phyloP scores from a whole-genome alignment of 176 grass and related monocot species.

The Dendrocalamus sinicus region DNA sequence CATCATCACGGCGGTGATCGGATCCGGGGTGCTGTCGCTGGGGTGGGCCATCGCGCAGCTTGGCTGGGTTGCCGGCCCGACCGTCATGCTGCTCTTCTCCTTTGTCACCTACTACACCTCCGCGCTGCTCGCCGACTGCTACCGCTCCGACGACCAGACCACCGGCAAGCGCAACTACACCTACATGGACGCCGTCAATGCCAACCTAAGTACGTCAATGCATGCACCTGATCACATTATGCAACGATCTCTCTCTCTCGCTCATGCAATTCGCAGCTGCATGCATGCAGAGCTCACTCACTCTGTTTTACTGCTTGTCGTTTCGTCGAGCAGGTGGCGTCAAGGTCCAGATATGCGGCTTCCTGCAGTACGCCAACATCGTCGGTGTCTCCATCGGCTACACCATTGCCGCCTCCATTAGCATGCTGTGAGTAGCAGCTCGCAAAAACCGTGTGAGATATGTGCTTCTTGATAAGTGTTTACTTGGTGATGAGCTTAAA shows the following conservation, averaged over 20 bases:
- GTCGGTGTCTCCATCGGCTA: slow-evolving; percentile 97
- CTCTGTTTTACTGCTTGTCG: background rate
- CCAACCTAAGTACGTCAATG: slow-evolving; percentile 67
- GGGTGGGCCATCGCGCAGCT: slow-evolving; percentile 94
- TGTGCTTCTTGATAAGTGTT: background rate
- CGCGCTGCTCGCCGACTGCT: slow-evolving; percentile 79
- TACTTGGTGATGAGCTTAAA: slow-evolving; percentile 3
- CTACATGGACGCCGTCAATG: slow-evolving; percentile 93
- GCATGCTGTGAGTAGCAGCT: slow-evolving; percentile 76
- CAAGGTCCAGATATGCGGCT: slow-evolving; percentile 89
- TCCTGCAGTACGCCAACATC: slow-evolving; percentile 94
- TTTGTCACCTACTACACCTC: slow-evolving; percentile 95
- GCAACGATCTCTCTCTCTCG: background rate
- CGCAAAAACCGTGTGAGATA: background rate
- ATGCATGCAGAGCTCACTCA: slow-evolving; percentile 29
- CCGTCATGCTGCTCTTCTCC: slow-evolving; percentile 97
- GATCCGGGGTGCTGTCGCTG: slow-evolving; percentile 83
- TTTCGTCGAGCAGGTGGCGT: slow-evolving; percentile 71
- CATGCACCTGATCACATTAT: background rate
- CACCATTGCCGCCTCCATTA: slow-evolving; percentile 97
- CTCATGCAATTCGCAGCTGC: background rate
- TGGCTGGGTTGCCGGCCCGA: slow-evolving; percentile 86
- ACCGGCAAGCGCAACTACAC: slow-evolving; percentile 94
- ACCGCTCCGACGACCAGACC: slow-evolving; percentile 71
- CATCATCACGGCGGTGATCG: slow-evolving; percentile 96